Base-by-base conservation (phyloP, 192 early-diverging fungal genomes). In the Backusella parvicylindrica region DNA sequence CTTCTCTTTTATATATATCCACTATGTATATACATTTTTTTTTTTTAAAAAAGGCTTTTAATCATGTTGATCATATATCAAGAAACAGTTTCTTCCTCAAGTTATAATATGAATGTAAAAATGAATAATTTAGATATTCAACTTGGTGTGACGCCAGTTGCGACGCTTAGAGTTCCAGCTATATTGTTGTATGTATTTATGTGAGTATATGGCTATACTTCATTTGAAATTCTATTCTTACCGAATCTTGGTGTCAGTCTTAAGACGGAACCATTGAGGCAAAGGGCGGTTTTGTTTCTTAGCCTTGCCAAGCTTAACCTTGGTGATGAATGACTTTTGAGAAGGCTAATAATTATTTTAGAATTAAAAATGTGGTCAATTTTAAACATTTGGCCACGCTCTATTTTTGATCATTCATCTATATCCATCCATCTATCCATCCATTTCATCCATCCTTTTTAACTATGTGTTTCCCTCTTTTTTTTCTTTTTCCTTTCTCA, bases 161-260 rank as follows among this genome's bases (percentile, higher is more conserved):
- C 97, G 94, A 74, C 98, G 92, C 96, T 99, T 99, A 81, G 95
- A 90, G 91, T 97, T 99, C 93, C 97, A 99, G 77, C 95, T 96
- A 77, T n/a, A n/a, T n/a, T n/a, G n/a, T n/a, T n/a, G n/a, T n/a
- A n/a, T n/a, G n/a, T n/a, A n/a, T n/a, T n/a, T n/a, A n/a, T n/a
- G n/a, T n/a, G n/a, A n/a, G n/a, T n/a, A n/a, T n/a, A n/a, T n/a
- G n/a, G n/a, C n/a, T n/a, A n/a, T n/a, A n/a, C n/a, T n/a, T n/a
- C n/a, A n/a, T n/a, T n/a, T n/a, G n/a, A n/a, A n/a, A n/a, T n/a
- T n/a, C 43, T 18, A 1, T 47, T 18, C 77, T 56, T 86, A 92
- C 89, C 90, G 86, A 88, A 97, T 97, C 84, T 89, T 97, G 90
- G 92, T 94, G 78, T 95, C 96, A 71, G 96, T 92, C 85, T 95